A percentile compares a stretch with the other conserved stretches of the same genome.
Evolutionary conservation across 2,329 filamentous ascomycete species (phyloP).

Genomic region (Colletotrichum sojae): DNA sequence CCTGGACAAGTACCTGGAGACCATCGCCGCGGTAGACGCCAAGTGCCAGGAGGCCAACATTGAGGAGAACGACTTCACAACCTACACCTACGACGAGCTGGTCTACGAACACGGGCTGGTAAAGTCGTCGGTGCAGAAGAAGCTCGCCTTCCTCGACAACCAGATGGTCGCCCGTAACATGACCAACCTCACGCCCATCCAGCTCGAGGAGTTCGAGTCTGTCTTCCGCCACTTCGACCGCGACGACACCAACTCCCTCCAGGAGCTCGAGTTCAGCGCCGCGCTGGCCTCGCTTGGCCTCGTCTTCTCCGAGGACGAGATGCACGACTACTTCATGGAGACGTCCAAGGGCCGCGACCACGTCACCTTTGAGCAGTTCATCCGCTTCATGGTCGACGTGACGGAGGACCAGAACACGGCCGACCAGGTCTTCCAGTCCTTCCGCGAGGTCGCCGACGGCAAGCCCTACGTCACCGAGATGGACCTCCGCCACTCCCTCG

Average conservation of each 20-base stretch:
- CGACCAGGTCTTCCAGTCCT: constrained; percentile 98
- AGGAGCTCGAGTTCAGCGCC: constrained; percentile 95
- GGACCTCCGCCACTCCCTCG: constrained; percentile 93
- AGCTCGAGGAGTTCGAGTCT: constrained; percentile 97
- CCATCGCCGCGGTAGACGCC: constrained; percentile 87
- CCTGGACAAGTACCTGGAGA: constrained; percentile 90
- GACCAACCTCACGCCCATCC: constrained; percentile 98
- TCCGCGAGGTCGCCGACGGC: constrained; percentile 96
- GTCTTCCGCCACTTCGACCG: constrained; percentile 99
- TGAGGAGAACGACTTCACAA: constrained; percentile 99
- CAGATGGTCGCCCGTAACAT: constrained; percentile 98
- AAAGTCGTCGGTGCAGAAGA: constrained; percentile 93
- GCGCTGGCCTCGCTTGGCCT: constrained; percentile 94
- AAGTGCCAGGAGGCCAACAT: constrained; percentile 98
- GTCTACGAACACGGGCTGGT: constrained; percentile 94
- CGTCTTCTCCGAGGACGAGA: constrained; percentile 97
- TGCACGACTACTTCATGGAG: constrained; percentile 94
- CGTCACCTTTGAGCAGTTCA: constrained; percentile 98
- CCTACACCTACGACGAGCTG: constrained; percentile 97
- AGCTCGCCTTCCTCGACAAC: constrained; percentile 96
- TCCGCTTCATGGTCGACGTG: constrained; percentile 98
- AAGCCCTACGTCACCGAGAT: constrained; percentile 99
- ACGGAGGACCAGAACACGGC: constrained; percentile 99
- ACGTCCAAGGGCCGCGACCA: constrained; percentile 84
- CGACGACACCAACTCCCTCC: constrained; percentile 89